Evolutionary conservation across 164 flowering plant genomes (phyloP).

Genomic region (Chimonanthus praecox): DNA sequence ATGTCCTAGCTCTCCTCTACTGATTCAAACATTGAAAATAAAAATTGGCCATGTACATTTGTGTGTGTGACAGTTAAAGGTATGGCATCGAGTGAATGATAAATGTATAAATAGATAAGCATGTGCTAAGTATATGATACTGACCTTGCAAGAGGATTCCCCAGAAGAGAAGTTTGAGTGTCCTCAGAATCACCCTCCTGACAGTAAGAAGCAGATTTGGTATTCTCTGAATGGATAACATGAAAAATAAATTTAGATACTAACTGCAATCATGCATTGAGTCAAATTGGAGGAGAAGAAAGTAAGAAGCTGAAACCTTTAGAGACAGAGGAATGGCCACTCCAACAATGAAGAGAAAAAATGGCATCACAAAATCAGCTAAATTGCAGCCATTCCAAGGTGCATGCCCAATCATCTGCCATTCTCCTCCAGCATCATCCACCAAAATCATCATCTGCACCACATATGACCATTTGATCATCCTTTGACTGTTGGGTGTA

Average conservation of each 20-base stretch:
- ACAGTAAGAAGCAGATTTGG: constrained; percentile 30
- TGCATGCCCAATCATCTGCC: constrained; percentile 81
- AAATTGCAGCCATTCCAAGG: constrained; percentile 94
- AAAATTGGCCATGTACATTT: background rate
- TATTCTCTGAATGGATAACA: constrained; percentile 40
- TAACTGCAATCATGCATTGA: background rate
- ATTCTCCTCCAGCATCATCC: constrained; percentile 89
- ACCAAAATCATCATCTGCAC: constrained; percentile 86
- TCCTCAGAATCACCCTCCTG: constrained; percentile 53
- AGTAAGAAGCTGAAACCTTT: constrained; percentile 40
- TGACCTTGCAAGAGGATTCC: constrained; percentile 79
- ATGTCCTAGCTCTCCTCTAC: background rate
- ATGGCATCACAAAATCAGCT: constrained; percentile 96
- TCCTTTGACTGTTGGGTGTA: background rate
- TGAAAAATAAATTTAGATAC: constrained; percentile 3
- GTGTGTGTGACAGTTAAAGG: background rate
- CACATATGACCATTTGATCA: background rate
- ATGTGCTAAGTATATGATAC: constrained; percentile 6
- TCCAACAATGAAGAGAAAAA: constrained; percentile 88
- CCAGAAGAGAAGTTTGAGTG: constrained; percentile 78
- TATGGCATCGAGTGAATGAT: background rate
- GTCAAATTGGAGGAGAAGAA: background rate
- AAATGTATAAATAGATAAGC: background rate
- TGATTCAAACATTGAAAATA: background rate
- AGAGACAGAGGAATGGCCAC: constrained; percentile 80